These are phyloP conservation scores for Pleurostoma richardsiae DNA, from an alignment of 2,329 filamentous ascomycete genomes.

Conservation along the genomic window DNA sequence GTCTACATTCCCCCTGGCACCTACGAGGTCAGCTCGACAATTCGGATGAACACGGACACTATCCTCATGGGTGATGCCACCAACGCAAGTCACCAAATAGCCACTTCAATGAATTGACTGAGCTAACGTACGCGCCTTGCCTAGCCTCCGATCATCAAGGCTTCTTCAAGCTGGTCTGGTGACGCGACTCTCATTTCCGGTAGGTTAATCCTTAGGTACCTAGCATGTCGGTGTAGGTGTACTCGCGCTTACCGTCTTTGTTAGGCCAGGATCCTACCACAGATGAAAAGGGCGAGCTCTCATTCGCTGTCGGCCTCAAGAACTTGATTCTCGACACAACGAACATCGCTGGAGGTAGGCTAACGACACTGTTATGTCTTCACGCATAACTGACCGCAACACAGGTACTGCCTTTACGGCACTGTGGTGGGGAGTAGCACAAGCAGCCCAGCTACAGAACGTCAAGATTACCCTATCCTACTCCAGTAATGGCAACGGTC, in stretches of 20 bases:
- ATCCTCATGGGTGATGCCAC: slow-evolving; percentile 40
- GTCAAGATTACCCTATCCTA: slow-evolving; percentile 33
- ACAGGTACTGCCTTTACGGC: slow-evolving; percentile 29
- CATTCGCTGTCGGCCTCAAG: slow-evolving; percentile 36
- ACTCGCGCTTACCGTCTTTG: too few relatives aligned
- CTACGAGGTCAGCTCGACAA: slow-evolving; percentile 31
- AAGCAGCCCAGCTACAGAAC: slow-evolving; percentile 35
- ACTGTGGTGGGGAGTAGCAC: slow-evolving; percentile 38
- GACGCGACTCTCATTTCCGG: slow-evolving; percentile 26
- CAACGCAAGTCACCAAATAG: slow-evolving; percentile 18
- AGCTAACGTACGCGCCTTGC: not conserved
- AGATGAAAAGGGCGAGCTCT: slow-evolving; percentile 26
- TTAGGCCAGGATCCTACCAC: slow-evolving; percentile 28
- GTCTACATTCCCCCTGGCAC: slow-evolving; percentile 37
- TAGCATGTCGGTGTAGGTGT: slow-evolving; percentile 20
- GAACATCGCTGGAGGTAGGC: slow-evolving; percentile 22
- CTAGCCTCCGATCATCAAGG: slow-evolving; percentile 35
- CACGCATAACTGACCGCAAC: not conserved
- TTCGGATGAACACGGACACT: slow-evolving; percentile 36
- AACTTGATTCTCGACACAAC: slow-evolving; percentile 38
- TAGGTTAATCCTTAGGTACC: slow-evolving; percentile 8
- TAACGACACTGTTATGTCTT: not conserved
- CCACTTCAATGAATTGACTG: not conserved
- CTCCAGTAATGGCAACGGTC: slow-evolving; percentile 27
- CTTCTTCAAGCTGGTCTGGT: slow-evolving; percentile 26